These are phyloP conservation scores for Venturia effusa DNA, from an alignment of 2,329 filamentous ascomycete genomes.

Conservation along the genomic window DNA sequence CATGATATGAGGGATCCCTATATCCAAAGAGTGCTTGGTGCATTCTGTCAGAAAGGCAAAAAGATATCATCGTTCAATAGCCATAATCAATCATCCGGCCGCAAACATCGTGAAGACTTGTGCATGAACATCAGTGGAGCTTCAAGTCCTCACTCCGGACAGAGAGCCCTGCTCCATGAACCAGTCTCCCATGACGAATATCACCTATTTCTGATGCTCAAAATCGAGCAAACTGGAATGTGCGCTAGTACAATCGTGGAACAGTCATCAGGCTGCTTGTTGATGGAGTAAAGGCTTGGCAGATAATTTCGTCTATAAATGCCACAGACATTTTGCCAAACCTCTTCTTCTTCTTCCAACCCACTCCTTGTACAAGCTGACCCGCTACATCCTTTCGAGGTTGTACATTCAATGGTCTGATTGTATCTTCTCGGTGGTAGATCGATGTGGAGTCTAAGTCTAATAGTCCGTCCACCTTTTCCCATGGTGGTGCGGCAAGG, in stretches of 20 bases:
- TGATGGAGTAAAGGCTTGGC: background rate
- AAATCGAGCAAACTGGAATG: background rate
- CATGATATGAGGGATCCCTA: too few species aligned
- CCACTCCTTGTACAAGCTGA: too few species aligned
- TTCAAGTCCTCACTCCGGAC: too few species aligned
- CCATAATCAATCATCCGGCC: too few species aligned
- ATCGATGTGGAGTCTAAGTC: background rate
- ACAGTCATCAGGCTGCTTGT: background rate
- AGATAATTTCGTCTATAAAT: background rate
- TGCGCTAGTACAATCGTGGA: background rate
- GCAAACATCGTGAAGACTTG: too few species aligned
- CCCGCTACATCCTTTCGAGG: too few species aligned
- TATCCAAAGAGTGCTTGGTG: too few species aligned
- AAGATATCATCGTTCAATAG: too few species aligned
- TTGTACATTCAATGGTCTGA: too few species aligned
- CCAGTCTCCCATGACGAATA: background rate
- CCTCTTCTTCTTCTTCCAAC: background rate
- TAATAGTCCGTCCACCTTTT: background rate
- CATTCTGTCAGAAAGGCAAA: too few species aligned
- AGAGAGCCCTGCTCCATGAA: background rate
- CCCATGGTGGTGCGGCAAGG: background rate
- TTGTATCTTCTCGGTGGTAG: background rate
- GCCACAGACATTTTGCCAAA: background rate
- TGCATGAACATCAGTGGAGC: too few species aligned
- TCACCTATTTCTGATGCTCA: background rate